Evolutionary conservation across 1,284 basidiomycete species (phyloP).

Genomic region (Leccinum idahoense): DNA sequence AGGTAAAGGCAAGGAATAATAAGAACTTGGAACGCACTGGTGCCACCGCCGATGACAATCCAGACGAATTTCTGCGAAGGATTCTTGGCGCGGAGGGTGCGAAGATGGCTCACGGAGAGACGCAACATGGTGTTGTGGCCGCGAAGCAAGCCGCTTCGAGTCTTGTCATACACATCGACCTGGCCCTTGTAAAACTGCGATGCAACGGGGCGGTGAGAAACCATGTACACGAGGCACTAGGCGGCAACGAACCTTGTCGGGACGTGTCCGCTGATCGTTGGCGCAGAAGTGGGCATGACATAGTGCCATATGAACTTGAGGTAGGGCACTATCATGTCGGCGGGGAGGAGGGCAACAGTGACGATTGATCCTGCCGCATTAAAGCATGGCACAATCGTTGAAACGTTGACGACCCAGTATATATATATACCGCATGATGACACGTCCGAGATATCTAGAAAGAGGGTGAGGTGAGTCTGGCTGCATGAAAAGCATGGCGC

Average conservation of each 20-base stretch:
- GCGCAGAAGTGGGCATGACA: slow-evolving; percentile 4
- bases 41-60: slow-evolving; percentile 83
- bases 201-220: not conserved
- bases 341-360: too few species aligned
- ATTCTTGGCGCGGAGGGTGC: slow-evolving; percentile 38
- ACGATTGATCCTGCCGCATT: too few species aligned
- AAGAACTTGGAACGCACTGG: slow-evolving; percentile 40
- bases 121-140: slow-evolving; percentile 68
- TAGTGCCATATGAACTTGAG: too few species aligned
- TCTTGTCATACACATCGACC: slow-evolving; percentile 67
- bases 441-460: too few species aligned
- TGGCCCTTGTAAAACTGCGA: slow-evolving; percentile 62
- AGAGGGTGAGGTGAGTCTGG: slow-evolving; percentile 41
- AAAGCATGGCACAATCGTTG: too few species aligned
- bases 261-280: slow-evolving; percentile 37
- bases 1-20: not conserved
- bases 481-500: slow-evolving; percentile 70
- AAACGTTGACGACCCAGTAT: too few species aligned
- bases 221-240: not conserved
- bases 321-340: too few species aligned
- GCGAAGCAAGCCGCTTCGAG: slow-evolving; percentile 57
- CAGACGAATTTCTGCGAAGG: slow-evolving; percentile 58
- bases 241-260: slow-evolving; percentile 35
- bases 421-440: too few species aligned
- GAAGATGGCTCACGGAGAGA: slow-evolving; percentile 66